Conservation (phyloP, 805 yeast species). For the Lipomyces mesembrius region DNA sequence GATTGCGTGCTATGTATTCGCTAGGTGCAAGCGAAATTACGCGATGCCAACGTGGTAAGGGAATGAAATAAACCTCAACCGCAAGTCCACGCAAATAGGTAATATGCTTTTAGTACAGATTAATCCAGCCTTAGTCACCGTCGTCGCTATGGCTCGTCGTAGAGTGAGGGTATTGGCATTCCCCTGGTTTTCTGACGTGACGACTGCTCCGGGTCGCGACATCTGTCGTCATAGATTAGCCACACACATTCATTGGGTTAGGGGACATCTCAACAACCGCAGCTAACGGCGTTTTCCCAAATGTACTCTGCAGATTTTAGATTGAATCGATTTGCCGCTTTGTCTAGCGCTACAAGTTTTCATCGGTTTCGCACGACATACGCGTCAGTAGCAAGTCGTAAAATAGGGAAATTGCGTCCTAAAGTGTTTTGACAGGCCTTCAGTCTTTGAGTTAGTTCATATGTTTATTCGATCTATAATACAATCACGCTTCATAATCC, state of each 20-base stretch:
- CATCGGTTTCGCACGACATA: too few species aligned
- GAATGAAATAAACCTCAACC: too few species aligned
- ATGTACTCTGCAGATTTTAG: too few species aligned
- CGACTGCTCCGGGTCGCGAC: background rate
- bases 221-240: background rate
- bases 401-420: background rate
- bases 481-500: conserved; percentile 27
- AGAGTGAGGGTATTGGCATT: background rate
- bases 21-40: background rate
- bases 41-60: background rate
- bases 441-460: background rate
- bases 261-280: background rate
- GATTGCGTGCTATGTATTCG: background rate
- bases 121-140: background rate
- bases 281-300: too few species aligned
- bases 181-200: background rate
- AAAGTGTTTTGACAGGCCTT: background rate
- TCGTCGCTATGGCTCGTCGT: background rate
- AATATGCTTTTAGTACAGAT: background rate
- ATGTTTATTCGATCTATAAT: background rate
- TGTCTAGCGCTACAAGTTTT: too few species aligned
- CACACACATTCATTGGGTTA: background rate
- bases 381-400: background rate
- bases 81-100: background rate
- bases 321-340: too few species aligned